Base-by-base conservation (phyloP, 129 eudicot species). In the Escallonia herrerae region DNA sequence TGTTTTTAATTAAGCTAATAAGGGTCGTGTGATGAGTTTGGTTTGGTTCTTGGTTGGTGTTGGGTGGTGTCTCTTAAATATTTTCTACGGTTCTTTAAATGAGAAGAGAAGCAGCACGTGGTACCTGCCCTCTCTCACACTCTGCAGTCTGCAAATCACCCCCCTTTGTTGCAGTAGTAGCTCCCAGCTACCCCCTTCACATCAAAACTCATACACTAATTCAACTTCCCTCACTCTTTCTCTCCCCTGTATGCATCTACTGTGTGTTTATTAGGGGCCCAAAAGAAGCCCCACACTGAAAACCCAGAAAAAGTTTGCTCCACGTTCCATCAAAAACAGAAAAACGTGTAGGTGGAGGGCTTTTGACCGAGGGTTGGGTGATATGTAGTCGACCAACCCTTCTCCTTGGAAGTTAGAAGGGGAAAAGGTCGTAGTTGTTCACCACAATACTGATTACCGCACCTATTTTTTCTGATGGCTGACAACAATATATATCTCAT, bases 31-130 rank as follows among this genome's bases (percentile, higher is more conserved):
- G 43, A 15, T 5, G 39, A 7, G 41, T 5, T 6, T 40, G 14
- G 61, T 3, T 56, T 56, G 5, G 39, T 37, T n/a, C 15, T 56
- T 5, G 60, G 40, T 56, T 57, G 39, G 61, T 40, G 61, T 57
- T 57, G 22, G 11, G 61, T 57, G 22, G 61, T 40, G 61, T 8
- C 41, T 33, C 61, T 57, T 57, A 57, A 57, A 57, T 57, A 57
- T 53, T 53, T 53, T 11, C 22, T 12, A 33, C 22, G 58, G 58
- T 53, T 53, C 14, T 53, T 22, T 22, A 22, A 22, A 22, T 22
- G 33, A 22, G n/a, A 11, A 11, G 58, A 53, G 58, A n/a, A 3
- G 5, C 58, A 12, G 58, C 58, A 53, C 58, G 58, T 53, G 58
- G 58, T 53, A 53, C 5, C 58, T 12, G 58, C 58, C 58, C 58